Evolutionary conservation across 2,329 filamentous ascomycete species (phyloP).

Genomic region (Fusarium azukiicola): DNA sequence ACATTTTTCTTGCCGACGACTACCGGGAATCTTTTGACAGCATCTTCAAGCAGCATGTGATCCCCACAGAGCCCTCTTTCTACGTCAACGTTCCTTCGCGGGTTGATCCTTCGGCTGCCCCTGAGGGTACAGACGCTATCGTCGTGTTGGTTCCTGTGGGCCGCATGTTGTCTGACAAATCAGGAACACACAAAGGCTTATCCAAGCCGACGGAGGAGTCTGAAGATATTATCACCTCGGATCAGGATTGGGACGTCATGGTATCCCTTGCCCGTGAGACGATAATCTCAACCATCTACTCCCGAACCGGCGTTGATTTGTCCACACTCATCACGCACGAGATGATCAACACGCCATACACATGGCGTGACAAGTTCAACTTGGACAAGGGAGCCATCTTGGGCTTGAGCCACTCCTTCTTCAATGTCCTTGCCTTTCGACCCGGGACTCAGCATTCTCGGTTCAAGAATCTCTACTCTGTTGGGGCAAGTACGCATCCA

Average conservation of each 20-base stretch:
- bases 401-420: conserved; percentile 86
- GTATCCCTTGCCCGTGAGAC: conserved; percentile 78
- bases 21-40: conserved; percentile 88
- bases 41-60: conserved; percentile 85
- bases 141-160: conserved; percentile 88
- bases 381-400: conserved; percentile 88
- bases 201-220: conserved; percentile 29
- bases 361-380: conserved; percentile 85
- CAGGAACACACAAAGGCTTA: conserved; percentile 39
- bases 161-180: conserved; percentile 69
- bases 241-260: conserved; percentile 75
- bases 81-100: conserved; percentile 89
- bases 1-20: conserved; percentile 88
- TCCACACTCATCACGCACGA: conserved; percentile 77
- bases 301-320: conserved; percentile 78
- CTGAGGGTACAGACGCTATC: conserved; percentile 81
- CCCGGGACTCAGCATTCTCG: conserved; percentile 77
- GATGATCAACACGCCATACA: conserved; percentile 81
- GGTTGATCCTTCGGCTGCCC: conserved; percentile 84
- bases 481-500: conserved; percentile 88
- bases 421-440: conserved; percentile 85
- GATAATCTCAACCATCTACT: conserved; percentile 80
- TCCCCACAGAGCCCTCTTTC: conserved; percentile 86
- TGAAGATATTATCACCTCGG: background rate
- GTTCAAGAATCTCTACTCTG: conserved; percentile 81